These are phyloP conservation scores for Aspergillus affinis DNA, from an alignment of 495 filamentous ascomycete genomes.

Conservation along the genomic window DNA sequence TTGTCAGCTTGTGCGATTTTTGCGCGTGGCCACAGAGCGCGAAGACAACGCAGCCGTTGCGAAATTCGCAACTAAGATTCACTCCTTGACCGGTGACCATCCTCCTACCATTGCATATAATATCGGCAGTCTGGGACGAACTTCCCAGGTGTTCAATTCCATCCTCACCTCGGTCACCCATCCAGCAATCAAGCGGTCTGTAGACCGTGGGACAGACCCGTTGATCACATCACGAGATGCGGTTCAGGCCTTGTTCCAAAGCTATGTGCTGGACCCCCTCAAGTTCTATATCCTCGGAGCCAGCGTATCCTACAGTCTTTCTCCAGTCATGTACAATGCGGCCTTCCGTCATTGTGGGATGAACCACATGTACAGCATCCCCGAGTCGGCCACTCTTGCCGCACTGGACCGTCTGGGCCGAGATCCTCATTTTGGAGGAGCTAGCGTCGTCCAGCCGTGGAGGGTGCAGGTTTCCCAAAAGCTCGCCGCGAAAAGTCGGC, in stretches of 20 bases:
- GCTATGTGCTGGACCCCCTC: slow-evolving; percentile 61
- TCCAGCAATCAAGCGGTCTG: slow-evolving; percentile 50
- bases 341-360: slow-evolving; percentile 71
- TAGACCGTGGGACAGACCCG: slow-evolving; percentile 34
- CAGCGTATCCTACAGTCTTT: slow-evolving; percentile 71
- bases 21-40: slow-evolving; percentile 57
- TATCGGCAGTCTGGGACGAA: slow-evolving; percentile 63
- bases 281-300: slow-evolving; percentile 75
- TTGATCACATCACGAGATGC: slow-evolving; percentile 58
- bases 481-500: slow-evolving; percentile 66
- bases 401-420: slow-evolving; percentile 61
- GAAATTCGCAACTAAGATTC: slow-evolving; percentile 51
- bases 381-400: slow-evolving; percentile 62
- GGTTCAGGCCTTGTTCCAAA: slow-evolving; percentile 53
- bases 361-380: slow-evolving; percentile 68
- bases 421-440: slow-evolving; percentile 69
- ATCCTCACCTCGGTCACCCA: slow-evolving; percentile 70
- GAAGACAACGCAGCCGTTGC: slow-evolving; percentile 59
- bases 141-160: slow-evolving; percentile 65
- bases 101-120: slow-evolving; percentile 72
- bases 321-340: slow-evolving; percentile 77
- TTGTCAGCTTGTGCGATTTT: slow-evolving; percentile 69
- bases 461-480: slow-evolving; percentile 69
- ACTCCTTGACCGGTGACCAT: slow-evolving; percentile 34
- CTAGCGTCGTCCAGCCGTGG: slow-evolving; percentile 72